Evolutionary conservation across 75 land plant genomes (phyloP), one percentile per base, ranked within the genome.

Genomic region (Azolla pinnata): DNA sequence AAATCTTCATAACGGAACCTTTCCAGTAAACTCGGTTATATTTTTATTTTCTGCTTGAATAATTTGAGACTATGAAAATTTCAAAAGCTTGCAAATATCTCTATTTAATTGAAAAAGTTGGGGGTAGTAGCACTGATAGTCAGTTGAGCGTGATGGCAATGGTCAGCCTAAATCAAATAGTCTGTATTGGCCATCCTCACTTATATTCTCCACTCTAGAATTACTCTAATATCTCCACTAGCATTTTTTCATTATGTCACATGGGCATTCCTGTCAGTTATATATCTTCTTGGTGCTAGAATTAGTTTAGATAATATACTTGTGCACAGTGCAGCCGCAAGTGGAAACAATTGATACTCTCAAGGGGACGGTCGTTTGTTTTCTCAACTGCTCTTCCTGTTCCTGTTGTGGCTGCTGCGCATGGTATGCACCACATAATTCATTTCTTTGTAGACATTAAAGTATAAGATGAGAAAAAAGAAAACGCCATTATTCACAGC

Each of bases 331-430:
- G 54, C 97, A 90, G 99, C 69, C 86, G 75, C 61, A 86, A 73
- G 54, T 95, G 97, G 99, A 95, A 90, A 64, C 76, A 75, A 38
- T 68, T 84, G 54, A 81, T 95, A 46, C 88, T 79, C 67, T 95
- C 99, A 44, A 81, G 86, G 65, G 97, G 88, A 35, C 85, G 97
- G 4, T 79, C 99, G 33, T 95, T 86, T 64, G 87, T 95, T 71
- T 95, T 90, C 81, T 95, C 99, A 54, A 95, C 99, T 55, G 68
- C 97, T 42, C 74, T 76, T 46, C 82, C 97, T 17, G 72, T 95
- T 33, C 97, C 92, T 8, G 60, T 79, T 48, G 92, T 75, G 62
- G 99, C 99, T 52, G 88, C 97, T 70, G 88, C 93, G 16, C 77
- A 80, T 62, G 99, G 99, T 95, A 82, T n/a, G n/a, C n/a, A n/a